Evolutionary conservation across 1,284 basidiomycete species (phyloP), one percentile per base, ranked within the genome.

Genomic region (Sporisorium reilianum): DNA sequence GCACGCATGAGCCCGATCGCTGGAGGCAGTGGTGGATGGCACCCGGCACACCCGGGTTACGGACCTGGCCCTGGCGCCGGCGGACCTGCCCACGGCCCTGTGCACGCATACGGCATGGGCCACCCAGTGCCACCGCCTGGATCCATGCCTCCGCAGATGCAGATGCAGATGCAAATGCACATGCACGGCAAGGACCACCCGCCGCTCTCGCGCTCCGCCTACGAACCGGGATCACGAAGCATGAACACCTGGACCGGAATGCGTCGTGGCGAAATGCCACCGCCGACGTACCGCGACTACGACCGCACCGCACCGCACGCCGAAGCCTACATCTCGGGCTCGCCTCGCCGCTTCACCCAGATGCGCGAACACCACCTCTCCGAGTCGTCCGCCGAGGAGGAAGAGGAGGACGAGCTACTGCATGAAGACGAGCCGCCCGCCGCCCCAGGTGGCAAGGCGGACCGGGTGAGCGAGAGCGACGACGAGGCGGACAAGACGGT

Each of bases 181-280:
- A 67, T 68, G 46, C 55, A 56, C 26, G 55, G 55, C 36, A 74
- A 74, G 45, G 71, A 70, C 14, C 61, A 70, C 30, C 71, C 71
- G 12, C 75, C 71, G 16, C 67, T 74, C 14, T 74, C 75, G 34
- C 66, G 71, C 11, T 77, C 75, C 3, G 75, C 75, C 4, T 77
- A 67, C 45, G 75, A 74, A 38, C 75, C 75, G 16, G 75, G 70
- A 4, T 74, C 75, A 10, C 75, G 75, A n/a, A 75, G 67, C 55
- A 67, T 71, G 73, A 70, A 55, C 32, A 61, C 67, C 18, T 75
- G 73, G 73, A 56, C 66, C 52, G 67, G 61, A 34, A 46, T 64
- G 63, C 63, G 66, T 5, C 66, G 63, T n/a, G 63, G 51, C 28
- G 60, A 68, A 40, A 64, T 67, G 63, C 63, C 64, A 32, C 69